Evolutionary conservation across 176 grass and related monocot species (phyloP).

Genomic region (Alopecurus myosuroides): DNA sequence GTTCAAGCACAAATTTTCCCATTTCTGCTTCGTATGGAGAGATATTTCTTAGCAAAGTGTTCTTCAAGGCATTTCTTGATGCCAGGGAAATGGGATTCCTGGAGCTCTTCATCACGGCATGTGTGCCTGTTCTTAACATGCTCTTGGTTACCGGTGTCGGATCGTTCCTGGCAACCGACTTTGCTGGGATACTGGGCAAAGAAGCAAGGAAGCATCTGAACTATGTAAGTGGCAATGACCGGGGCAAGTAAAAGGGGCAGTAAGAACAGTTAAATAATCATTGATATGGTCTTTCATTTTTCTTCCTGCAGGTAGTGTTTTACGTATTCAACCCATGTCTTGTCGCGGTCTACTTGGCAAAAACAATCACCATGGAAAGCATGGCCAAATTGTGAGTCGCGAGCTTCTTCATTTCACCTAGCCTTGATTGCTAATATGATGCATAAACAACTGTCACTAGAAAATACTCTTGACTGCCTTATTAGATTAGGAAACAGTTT

Average conservation of each 20-base stretch:
- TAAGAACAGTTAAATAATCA: background rate
- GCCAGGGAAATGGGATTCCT: constrained; percentile 47
- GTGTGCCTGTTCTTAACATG: constrained; percentile 66
- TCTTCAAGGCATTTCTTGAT: background rate
- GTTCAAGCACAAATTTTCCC: background rate
- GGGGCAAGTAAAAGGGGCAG: background rate
- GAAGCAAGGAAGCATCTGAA: constrained; percentile 72
- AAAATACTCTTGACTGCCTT: background rate
- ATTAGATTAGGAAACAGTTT: background rate
- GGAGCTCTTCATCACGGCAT: constrained; percentile 68
- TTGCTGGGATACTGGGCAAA: constrained; percentile 45
- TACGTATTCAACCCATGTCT: constrained; percentile 83
- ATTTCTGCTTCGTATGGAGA: too few species aligned
- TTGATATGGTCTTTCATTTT: background rate
- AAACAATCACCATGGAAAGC: constrained; percentile 83
- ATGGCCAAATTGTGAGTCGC: constrained; percentile 59
- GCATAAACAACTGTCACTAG: background rate
- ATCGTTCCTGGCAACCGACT: constrained; percentile 55
- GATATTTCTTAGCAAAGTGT: background rate
- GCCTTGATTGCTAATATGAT: background rate
- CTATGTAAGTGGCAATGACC: constrained; percentile 43
- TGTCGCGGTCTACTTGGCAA: constrained; percentile 43
- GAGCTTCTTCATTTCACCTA: background rate
- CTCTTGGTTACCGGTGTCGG: constrained; percentile 74
- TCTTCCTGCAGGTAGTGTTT: constrained; percentile 62